Base-by-base conservation (phyloP, 2,329 filamentous ascomycete genomes). In the Trichoderma guizhouense region DNA sequence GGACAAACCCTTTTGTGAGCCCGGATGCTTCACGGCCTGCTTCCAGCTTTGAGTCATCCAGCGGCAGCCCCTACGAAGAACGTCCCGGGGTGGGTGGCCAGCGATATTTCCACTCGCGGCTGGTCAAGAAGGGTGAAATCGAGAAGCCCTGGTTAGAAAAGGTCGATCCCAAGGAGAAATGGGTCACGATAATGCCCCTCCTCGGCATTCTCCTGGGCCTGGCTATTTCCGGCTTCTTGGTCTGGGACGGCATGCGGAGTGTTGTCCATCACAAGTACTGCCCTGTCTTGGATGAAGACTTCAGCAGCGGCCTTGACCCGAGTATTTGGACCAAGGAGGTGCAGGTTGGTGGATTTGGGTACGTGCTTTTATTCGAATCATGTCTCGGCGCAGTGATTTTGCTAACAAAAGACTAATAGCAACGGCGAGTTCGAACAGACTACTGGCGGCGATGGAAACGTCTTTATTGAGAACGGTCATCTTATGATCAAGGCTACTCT, bases 351-450 rank as follows among this genome's bases (percentile, higher is more conserved):
- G 92, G 92, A 8, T 94, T 88, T 78, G 92, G 92, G 92, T 94
- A 84, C 79, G 90, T 83, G 43, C 7, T 26, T 28, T 39, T 34
- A 7, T 30, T 12, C 2, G 21, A 14, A n/a, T 11, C 26, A 24
- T 12, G 6, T 15, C 9, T 15, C 14, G 62, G 53, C 9, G 21
- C 74, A 11, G 3, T 32, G 12, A 21, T 2, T 18, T 18, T 61
- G 43, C 61, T 70, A 32, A 70, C 12, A 26, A 15, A 8, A 7
- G 2, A 12, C 11, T 5, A 9, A 14, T 18, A 91, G 93, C 71
- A 95, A 96, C 75, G 93, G 93, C 63, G 89, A 95, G 79, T 97
- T 97, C 79, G 90, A 94, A 75, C 83, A 90, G 82, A 95, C 93
- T 0, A 97, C 93, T 5, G 83, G 83, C 67, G 86, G 83, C 3